Base-by-base conservation (phyloP, 2,329 filamentous ascomycete species). In the Verticillium nonalfalfae region DNA sequence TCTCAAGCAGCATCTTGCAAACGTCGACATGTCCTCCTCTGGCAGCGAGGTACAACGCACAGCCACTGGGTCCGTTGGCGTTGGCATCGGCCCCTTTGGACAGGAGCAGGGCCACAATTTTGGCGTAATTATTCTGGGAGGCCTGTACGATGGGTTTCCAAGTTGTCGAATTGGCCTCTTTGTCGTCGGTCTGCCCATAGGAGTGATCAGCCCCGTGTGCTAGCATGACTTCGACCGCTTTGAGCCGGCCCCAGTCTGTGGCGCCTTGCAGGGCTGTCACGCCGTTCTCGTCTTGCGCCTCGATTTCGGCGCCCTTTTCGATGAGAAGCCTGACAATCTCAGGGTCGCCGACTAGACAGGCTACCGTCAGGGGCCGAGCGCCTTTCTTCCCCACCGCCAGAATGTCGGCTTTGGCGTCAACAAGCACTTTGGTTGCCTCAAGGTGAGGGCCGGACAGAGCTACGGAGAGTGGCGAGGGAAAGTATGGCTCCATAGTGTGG, bases 1-100 rank as follows among this genome's bases (percentile, higher is more conserved):
- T 4, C 7, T 62, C 26, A 7, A 62, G 45, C 11, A 62, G 61
- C 33, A 45, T 34, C 18, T 36, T 35, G 15, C 57, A 61, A 7
- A 57, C 33, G 14, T 57, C 60, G 50, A 61, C 9, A 6, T 52
- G 3, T 1, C 60, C 60, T 7, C 6, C 34, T 13, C 18, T 34
- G 14, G 57, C 57, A 1, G 57, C 60, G 14, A 35, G 31, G 34
- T 52, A 59, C 15, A 61, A 18, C 1, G 60, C 57, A 14, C 18
- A 56, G 14, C 31, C 57, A 3, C 31, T 52, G 13, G 21, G 50
- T 4, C 36, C 26, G 13, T 13, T 57, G 10, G n/a, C 57, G 14
- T 59, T 56, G 11, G 58, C 36, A 39, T 61, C 36, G n/a, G 15
- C 60, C 4, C n/a, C 52, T 9, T 61, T 33, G 13, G 54, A 50